Evolutionary conservation across 2,329 filamentous ascomycete species (phyloP).

Genomic region (Aspergillus chevalieri): DNA sequence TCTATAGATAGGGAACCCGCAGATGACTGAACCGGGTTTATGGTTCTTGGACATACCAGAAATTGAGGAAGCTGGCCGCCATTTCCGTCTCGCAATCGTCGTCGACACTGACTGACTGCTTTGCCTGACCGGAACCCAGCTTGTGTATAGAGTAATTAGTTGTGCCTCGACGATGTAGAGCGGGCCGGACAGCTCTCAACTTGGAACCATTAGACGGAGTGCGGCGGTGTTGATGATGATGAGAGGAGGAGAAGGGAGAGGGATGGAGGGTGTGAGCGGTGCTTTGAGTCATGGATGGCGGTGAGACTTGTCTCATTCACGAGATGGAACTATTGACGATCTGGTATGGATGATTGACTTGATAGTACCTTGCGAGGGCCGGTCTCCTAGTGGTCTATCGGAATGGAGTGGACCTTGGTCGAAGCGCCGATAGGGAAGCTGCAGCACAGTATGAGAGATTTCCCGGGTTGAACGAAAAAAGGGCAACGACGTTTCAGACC

Average conservation of each 20-base stretch:
- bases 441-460: slow-evolving; percentile 4
- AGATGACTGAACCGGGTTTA: slow-evolving; percentile 7
- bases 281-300: slow-evolving; percentile 35
- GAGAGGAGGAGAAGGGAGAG: slow-evolving; percentile 4
- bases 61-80: slow-evolving; percentile 41
- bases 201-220: slow-evolving; percentile 28
- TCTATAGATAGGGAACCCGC: slow-evolving; percentile 10
- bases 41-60: slow-evolving; percentile 31
- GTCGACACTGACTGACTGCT: slow-evolving; percentile 10
- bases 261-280: slow-evolving; percentile 5
- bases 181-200: slow-evolving; percentile 24
- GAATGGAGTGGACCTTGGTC: no score
- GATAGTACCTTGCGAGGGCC: slow-evolving; percentile 13
- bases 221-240: slow-evolving; percentile 24
- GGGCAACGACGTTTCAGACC: neutral
- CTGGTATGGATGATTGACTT: no score
- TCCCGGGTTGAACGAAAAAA: neutral
- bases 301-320: slow-evolving; percentile 20
- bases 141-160: slow-evolving; percentile 29
- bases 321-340: neutral
- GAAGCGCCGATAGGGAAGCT: slow-evolving; percentile 25
- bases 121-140: slow-evolving; percentile 24
- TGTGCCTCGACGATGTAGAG: slow-evolving; percentile 29
- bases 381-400: no score
- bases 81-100: slow-evolving; percentile 32